phyloP scores from a whole-genome alignment of 1,284 basidiomycete genomes.

The Paramarasmius palmivorus region DNA sequence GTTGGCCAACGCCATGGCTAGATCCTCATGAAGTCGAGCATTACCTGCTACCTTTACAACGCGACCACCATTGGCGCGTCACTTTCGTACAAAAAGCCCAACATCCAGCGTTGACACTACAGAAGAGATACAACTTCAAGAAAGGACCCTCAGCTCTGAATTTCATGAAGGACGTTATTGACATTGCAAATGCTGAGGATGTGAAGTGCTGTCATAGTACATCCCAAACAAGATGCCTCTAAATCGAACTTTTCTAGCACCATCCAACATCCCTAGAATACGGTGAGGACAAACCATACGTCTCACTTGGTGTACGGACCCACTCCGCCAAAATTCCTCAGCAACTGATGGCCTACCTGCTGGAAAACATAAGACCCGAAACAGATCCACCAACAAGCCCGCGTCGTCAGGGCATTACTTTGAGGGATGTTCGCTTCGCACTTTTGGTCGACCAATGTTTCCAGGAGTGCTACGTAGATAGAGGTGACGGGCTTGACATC shows the following conservation, averaged over 20 bases:
- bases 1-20: constrained; percentile 9
- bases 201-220: neutral
- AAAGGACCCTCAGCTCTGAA: neutral
- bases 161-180: constrained; percentile 3
- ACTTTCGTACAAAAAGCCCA: neutral
- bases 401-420: constrained; percentile 3
- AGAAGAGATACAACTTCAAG: neutral
- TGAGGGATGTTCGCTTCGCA: constrained; percentile 6
- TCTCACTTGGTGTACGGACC: neutral
- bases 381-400: neutral
- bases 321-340: constrained; percentile 6
- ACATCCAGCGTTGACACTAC: neutral
- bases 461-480: neutral
- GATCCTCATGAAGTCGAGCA: constrained; percentile 1
- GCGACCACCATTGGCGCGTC: neutral
- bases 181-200: constrained; percentile 4
- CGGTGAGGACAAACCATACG: neutral
- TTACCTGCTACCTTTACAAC: constrained; percentile 1
- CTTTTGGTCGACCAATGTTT: neutral
- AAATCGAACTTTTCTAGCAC: neutral
- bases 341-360: neutral
- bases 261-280: constrained; percentile 2
- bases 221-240: neutral
- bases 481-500: neutral
- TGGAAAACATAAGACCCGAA: constrained; percentile 1